Conservation (phyloP, 345 rosid species). For the Brassica napus region DNA sequence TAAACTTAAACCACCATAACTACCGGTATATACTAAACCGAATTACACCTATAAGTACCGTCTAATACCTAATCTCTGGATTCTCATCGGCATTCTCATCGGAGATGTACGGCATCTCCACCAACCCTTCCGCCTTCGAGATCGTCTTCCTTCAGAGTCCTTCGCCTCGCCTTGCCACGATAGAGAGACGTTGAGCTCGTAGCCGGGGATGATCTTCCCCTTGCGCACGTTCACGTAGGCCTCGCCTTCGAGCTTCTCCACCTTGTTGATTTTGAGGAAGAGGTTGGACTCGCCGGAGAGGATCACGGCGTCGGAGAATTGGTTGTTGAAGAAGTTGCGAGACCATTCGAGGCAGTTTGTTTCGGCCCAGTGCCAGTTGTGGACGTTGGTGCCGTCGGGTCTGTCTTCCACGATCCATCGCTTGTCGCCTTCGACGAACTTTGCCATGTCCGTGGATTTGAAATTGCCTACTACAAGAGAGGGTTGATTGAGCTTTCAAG, state of each 20-base stretch:
- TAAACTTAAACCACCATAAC: too few species aligned
- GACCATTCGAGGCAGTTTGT: constrained; percentile 93
- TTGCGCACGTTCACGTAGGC: constrained; percentile 91
- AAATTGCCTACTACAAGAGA: too few species aligned
- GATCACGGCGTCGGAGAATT: constrained; percentile 51
- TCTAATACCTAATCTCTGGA: constrained; percentile 45
- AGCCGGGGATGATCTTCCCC: constrained; percentile 95
- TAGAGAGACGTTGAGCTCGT: constrained; percentile 63
- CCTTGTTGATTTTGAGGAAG: constrained; percentile 52
- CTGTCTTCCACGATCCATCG: constrained; percentile 98
- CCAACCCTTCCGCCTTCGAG: constrained; percentile 66
- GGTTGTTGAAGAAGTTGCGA: constrained; percentile 56
- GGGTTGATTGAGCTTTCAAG: too few species aligned
- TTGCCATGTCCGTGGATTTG: constrained; percentile 58
- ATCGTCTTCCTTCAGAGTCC: constrained; percentile 60
- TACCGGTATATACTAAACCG: too few species aligned
- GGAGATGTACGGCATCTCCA: constrained; percentile 87
- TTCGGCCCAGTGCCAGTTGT: constrained; percentile 99
- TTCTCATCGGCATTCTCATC: constrained; percentile 97
- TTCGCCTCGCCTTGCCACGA: constrained; percentile 92
- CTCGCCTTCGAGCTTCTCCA: constrained; percentile 88
- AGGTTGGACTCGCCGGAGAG: constrained; percentile 73
- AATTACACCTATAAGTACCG: too few species aligned
- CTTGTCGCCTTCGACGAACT: constrained; percentile 92
- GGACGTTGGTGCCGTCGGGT: constrained; percentile 91